These are phyloP conservation scores for Papiliotrema terrestris DNA, from an alignment of 1,284 basidiomycete species.

Conservation along the genomic window DNA sequence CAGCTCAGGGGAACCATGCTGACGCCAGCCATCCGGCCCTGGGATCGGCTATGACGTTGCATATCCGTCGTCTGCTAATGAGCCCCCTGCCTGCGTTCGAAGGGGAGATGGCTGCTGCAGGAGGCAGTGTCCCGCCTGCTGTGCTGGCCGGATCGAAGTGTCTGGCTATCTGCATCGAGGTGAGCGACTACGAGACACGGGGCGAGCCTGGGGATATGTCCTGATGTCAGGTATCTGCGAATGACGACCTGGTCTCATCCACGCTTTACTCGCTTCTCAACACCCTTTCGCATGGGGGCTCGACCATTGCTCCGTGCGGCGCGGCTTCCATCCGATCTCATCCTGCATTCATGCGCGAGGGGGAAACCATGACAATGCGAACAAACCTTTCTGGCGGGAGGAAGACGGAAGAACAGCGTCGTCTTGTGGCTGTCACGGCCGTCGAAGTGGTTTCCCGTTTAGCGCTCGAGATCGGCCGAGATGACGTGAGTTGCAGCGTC, in stretches of 20 bases:
- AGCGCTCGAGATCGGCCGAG: constrained; percentile 73
- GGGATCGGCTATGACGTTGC: constrained; percentile 69
- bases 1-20: neutral
- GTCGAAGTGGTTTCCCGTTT: constrained; percentile 82
- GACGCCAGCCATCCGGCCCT: constrained; percentile 68
- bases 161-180: constrained; percentile 82
- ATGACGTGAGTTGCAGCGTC: constrained; percentile 58
- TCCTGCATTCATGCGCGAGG: constrained; percentile 5
- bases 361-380: constrained; percentile 12
- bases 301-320: constrained; percentile 19
- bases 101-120: constrained; percentile 62
- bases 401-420: constrained; percentile 74
- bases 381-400: constrained; percentile 18
- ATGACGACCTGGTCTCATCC: constrained; percentile 87
- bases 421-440: constrained; percentile 80
- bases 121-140: constrained; percentile 54
- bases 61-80: constrained; percentile 83
- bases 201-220: neutral
- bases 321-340: constrained; percentile 25
- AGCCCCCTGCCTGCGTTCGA: constrained; percentile 85
- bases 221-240: constrained; percentile 64
- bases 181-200: constrained; percentile 48
- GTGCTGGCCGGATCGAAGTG: constrained; percentile 83
- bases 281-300: constrained; percentile 77
- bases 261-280: constrained; percentile 95